phyloP scores from a whole-genome alignment of 768 basidiomycete species.

The Suillus plorans region DNA sequence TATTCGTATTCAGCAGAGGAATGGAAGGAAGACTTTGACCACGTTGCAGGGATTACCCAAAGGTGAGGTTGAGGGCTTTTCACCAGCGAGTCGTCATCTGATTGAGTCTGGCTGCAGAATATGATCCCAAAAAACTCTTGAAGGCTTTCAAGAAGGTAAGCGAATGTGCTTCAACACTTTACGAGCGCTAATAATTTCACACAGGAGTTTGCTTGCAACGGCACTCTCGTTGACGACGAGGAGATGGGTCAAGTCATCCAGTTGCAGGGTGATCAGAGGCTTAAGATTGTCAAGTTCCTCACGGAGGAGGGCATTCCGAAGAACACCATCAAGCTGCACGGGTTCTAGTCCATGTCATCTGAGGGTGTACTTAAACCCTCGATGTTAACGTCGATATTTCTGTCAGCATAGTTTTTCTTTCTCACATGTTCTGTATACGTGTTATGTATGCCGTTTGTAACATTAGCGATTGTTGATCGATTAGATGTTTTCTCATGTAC shows the following conservation, averaged over 20 bases:
- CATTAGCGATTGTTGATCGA: slow-evolving; percentile 24
- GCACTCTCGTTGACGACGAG: slow-evolving; percentile 92
- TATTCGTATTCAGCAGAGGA: slow-evolving; percentile 98
- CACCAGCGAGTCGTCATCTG: slow-evolving; percentile 14
- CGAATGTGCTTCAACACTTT: not conserved
- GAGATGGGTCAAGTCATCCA: slow-evolving; percentile 97
- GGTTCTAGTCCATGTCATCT: slow-evolving; percentile 55
- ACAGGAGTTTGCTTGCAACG: slow-evolving; percentile 98
- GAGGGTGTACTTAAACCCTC: slow-evolving; percentile 1
- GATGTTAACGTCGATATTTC: not conserved
- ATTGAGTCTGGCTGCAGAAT: slow-evolving; percentile 55
- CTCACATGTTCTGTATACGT: slow-evolving; percentile 12
- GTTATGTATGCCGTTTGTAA: slow-evolving; percentile 27
- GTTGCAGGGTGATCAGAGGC: slow-evolving; percentile 96
- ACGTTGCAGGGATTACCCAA: slow-evolving; percentile 95
- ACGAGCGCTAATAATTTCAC: slow-evolving; percentile 7
- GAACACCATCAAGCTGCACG: slow-evolving; percentile 82
- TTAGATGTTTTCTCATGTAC: slow-evolving; percentile 19
- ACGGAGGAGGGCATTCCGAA: slow-evolving; percentile 77
- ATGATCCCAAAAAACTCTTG: slow-evolving; percentile 95
- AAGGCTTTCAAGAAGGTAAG: slow-evolving; percentile 98
- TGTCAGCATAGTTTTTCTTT: slow-evolving; percentile 15
- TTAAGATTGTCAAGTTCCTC: slow-evolving; percentile 88
- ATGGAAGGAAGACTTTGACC: slow-evolving; percentile 98
- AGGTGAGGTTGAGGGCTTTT: slow-evolving; percentile 46